Conservation (phyloP, 2,329 filamentous ascomycete genomes). For the Penicillium digitatum region DNA sequence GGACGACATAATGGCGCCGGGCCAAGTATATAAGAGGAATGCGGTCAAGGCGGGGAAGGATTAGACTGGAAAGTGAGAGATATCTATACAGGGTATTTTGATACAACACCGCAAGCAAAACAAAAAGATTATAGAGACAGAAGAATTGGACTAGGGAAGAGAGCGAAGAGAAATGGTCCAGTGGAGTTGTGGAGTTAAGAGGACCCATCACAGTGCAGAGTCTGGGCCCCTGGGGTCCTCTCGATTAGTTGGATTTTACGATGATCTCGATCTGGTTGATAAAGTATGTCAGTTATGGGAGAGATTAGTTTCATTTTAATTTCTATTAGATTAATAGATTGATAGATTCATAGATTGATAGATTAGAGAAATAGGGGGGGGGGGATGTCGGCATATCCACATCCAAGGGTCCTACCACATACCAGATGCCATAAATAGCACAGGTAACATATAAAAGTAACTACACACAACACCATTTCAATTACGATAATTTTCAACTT, state of each 20-base stretch:
- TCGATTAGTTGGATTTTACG: neutral
- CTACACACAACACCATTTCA: neutral
- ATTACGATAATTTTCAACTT: neutral
- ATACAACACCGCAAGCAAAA: neutral
- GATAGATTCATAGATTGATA: neutral
- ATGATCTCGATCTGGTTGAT: neutral
- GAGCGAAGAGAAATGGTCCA: neutral
- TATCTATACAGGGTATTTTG: neutral
- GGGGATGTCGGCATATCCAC: too few species aligned
- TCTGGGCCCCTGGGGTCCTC: neutral
- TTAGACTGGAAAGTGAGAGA: neutral
- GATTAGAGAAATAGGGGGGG: neutral
- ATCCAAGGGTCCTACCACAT: neutral
- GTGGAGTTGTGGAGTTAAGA: constrained; percentile 13
- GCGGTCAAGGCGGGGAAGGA: neutral
- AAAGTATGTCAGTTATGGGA: neutral
- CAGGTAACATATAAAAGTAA: neutral
- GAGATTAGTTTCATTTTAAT: neutral
- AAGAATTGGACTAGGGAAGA: neutral
- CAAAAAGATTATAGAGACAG: neutral
- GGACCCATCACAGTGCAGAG: neutral
- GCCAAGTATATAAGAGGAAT: constrained; percentile 17
- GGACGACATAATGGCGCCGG: constrained; percentile 36
- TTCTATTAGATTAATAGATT: neutral
- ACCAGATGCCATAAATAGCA: neutral